Evolutionary conservation across 371 early-diverging fungal species (phyloP).

Genomic region (Hamiltosporidium tvaerminnensis): DNA sequence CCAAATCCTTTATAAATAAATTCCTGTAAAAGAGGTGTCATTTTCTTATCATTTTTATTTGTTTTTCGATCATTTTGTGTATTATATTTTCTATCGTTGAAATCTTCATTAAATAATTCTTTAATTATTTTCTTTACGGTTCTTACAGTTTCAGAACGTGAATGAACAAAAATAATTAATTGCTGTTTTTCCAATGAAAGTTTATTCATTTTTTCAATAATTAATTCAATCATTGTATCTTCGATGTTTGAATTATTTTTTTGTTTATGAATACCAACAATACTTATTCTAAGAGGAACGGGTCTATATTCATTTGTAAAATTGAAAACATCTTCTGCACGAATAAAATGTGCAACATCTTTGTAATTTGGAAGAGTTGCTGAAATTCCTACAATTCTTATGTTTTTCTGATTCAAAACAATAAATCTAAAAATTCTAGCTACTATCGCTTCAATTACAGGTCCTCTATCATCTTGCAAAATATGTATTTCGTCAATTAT

Average conservation of each 20-base stretch:
- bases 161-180: conserved; percentile 84
- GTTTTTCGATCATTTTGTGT: conserved; percentile 61
- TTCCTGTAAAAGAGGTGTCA: no score
- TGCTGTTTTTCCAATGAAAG: conserved; percentile 70
- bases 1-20: conserved; percentile 60
- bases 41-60: conserved; percentile 63
- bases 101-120: conserved; percentile 60
- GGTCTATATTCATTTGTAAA: conserved; percentile 62
- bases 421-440: conserved; percentile 70
- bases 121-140: conserved; percentile 64
- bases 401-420: conserved; percentile 69
- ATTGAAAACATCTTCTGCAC: conserved; percentile 68
- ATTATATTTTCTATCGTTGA: conserved; percentile 64
- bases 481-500: conserved; percentile 98
- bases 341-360: conserved; percentile 84
- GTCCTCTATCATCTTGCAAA: conserved; percentile 91
- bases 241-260: background rate
- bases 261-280: conserved; percentile 36
- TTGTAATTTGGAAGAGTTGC: conserved; percentile 96
- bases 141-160: conserved; percentile 80
- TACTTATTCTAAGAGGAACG: conserved; percentile 38
- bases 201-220: conserved; percentile 56
- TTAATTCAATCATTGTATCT: background rate
- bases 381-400: conserved; percentile 81
- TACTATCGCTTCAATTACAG: conserved; percentile 85